Conservation (phyloP, 345 rosid species). For the Rhizophora apiculata region DNA sequence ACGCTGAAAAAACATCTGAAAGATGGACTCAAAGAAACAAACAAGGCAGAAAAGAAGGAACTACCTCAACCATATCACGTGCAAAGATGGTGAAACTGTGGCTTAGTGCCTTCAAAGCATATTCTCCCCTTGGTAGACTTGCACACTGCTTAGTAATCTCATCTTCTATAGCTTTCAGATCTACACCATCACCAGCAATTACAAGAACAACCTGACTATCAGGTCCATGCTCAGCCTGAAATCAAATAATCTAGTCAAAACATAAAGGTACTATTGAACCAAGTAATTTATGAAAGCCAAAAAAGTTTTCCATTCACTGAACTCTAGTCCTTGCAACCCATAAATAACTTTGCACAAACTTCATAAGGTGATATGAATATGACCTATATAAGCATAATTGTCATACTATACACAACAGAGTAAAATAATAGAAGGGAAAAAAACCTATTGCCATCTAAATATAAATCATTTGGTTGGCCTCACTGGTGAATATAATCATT, state of each 20-base stretch:
- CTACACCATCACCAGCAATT: conserved; percentile 68
- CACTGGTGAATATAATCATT: too few species aligned
- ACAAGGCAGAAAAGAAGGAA: conserved; percentile 8
- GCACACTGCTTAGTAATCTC: conserved; percentile 72
- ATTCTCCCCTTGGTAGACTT: conserved; percentile 75
- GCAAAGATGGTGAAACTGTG: conserved; percentile 84
- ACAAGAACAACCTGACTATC: conserved; percentile 97
- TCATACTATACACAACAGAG: too few species aligned
- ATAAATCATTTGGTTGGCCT: too few species aligned
- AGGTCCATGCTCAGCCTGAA: conserved; percentile 97
- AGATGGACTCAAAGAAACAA: background rate
- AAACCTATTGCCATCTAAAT: too few species aligned
- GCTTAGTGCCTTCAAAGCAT: conserved; percentile 76
- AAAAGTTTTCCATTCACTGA: background rate
- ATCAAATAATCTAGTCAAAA: conserved; percentile 1
- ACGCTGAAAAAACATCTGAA: background rate
- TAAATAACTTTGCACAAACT: too few species aligned
- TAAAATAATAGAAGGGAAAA: too few species aligned
- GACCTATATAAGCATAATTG: too few species aligned
- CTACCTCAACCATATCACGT: conserved; percentile 78
- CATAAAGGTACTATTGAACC: conserved; percentile 1
- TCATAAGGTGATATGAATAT: too few species aligned
- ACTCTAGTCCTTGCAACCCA: too few species aligned
- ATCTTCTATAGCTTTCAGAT: conserved; percentile 67
- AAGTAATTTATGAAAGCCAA: background rate